Percentiles rank a stretch among this genome's conserved stretches.
Evolutionary conservation across 2,329 filamentous ascomycete genomes (phyloP).

Genomic region (Neonectria punicea): DNA sequence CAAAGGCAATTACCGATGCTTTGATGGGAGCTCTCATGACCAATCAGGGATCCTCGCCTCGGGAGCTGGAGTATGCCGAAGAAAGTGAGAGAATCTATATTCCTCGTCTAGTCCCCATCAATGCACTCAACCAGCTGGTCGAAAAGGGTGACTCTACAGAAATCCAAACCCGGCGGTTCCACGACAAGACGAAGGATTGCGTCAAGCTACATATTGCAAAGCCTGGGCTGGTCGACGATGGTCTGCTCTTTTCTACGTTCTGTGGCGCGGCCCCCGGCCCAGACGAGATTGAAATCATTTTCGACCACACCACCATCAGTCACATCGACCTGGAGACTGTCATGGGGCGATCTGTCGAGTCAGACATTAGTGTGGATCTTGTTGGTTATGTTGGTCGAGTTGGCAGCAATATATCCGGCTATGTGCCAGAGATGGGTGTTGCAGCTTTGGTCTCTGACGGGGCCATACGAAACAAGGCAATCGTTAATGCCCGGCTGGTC

Average conservation of each 20-base stretch:
- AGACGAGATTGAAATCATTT: conserved; percentile 54
- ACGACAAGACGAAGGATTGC: conserved; percentile 8
- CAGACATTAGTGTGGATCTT: conserved; percentile 54
- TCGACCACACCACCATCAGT: conserved; percentile 49
- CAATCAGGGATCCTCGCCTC: conserved; percentile 26
- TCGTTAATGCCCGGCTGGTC: conserved; percentile 51
- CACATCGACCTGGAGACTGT: conserved; percentile 50
- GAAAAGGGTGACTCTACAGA: conserved; percentile 45
- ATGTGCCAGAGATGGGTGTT: conserved; percentile 55
- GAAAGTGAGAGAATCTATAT: conserved; percentile 52
- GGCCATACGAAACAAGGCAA: conserved; percentile 49
- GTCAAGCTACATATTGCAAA: conserved; percentile 41
- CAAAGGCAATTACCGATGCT: conserved; percentile 39
- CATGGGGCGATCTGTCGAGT: conserved; percentile 46
- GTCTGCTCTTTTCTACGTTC: conserved; percentile 40
- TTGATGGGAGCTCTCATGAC: conserved; percentile 40
- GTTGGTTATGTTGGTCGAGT: conserved; percentile 49
- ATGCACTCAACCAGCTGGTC: conserved; percentile 56
- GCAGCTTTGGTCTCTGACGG: conserved; percentile 50
- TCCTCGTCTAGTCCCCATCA: conserved; percentile 56
- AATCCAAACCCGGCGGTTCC: conserved; percentile 35
- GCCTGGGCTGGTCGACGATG: conserved; percentile 41
- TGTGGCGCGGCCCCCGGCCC: conserved; percentile 35
- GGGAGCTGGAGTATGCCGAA: conserved; percentile 58
- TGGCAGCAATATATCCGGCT: conserved; percentile 46